phyloP scores from a whole-genome alignment of 345 rosid species.

The Angophora floribunda region DNA sequence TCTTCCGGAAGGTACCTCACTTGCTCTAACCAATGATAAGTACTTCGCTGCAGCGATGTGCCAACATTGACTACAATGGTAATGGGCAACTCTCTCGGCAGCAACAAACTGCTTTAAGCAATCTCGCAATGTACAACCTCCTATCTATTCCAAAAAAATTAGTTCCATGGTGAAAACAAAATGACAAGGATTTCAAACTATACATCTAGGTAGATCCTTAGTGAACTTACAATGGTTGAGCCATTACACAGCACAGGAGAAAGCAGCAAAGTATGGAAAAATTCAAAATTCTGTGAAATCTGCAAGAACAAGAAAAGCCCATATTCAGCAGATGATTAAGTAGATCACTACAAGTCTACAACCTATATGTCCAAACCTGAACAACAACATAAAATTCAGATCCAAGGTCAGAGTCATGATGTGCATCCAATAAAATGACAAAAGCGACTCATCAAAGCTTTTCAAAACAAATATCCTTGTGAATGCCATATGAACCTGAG shows the following conservation, averaged over 20 bases:
- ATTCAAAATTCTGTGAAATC: conserved; percentile 83
- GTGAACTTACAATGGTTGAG: conserved; percentile 65
- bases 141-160: conserved; percentile 23
- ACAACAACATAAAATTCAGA: neutral
- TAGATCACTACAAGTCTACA: neutral
- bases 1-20: conserved; percentile 28
- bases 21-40: conserved; percentile 26
- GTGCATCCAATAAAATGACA: neutral
- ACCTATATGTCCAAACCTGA: neutral
- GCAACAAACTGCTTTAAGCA: conserved; percentile 59
- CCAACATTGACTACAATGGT: conserved; percentile 77
- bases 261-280: conserved; percentile 73
- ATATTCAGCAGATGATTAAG: neutral
- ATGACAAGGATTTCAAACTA: neutral
- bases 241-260: conserved; percentile 38
- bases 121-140: conserved; percentile 51
- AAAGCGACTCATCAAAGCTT: neutral
- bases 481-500: conserved; percentile 43
- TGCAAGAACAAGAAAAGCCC: conserved; percentile 17
- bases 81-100: conserved; percentile 57
- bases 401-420: neutral
- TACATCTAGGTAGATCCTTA: neutral
- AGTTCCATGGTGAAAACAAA: neutral
- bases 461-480: neutral
- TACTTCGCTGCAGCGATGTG: conserved; percentile 62